These are phyloP conservation scores for Rickenella mellea DNA, from an alignment of 768 basidiomycete genomes.

Conservation along the genomic window DNA sequence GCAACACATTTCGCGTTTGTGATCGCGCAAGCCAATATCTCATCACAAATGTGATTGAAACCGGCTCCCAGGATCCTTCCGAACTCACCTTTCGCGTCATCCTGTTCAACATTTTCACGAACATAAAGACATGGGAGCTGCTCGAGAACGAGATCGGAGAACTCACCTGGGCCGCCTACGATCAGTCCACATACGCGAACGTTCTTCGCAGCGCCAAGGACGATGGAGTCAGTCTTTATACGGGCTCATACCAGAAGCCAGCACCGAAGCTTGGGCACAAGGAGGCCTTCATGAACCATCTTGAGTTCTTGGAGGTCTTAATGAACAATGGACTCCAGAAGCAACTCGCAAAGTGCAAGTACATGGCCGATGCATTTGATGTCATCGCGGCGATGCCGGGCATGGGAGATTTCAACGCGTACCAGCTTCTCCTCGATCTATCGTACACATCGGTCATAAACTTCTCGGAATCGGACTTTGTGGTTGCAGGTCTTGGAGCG, in stretches of 20 bases:
- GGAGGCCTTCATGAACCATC: constrained; percentile 47
- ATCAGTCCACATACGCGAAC: constrained; percentile 38
- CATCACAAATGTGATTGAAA: constrained; percentile 57
- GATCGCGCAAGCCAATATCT: constrained; percentile 66
- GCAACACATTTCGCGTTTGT: constrained; percentile 66
- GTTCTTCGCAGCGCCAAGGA: constrained; percentile 37
- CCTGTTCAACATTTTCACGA: constrained; percentile 66
- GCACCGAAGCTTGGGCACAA: constrained; percentile 43
- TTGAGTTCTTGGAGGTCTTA: constrained; percentile 45
- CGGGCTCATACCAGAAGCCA: constrained; percentile 63
- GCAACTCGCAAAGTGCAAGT: constrained; percentile 37
- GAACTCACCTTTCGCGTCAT: constrained; percentile 66
- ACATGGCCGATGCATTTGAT: constrained; percentile 57
- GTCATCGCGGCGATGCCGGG: constrained; percentile 43
- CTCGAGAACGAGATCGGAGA: constrained; percentile 42
- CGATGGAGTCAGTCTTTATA: constrained; percentile 44
- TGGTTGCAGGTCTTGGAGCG: constrained; percentile 60
- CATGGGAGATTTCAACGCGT: constrained; percentile 67
- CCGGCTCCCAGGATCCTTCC: constrained; percentile 46
- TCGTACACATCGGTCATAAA: constrained; percentile 42
- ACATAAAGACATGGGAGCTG: constrained; percentile 61
- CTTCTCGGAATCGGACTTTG: constrained; percentile 62
- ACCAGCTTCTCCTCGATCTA: constrained; percentile 55
- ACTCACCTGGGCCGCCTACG: constrained; percentile 52
- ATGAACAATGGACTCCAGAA: constrained; percentile 46